phyloP scores from a whole-genome alignment of 2,329 filamentous ascomycete species.

The Aureobasidium sp. region DNA sequence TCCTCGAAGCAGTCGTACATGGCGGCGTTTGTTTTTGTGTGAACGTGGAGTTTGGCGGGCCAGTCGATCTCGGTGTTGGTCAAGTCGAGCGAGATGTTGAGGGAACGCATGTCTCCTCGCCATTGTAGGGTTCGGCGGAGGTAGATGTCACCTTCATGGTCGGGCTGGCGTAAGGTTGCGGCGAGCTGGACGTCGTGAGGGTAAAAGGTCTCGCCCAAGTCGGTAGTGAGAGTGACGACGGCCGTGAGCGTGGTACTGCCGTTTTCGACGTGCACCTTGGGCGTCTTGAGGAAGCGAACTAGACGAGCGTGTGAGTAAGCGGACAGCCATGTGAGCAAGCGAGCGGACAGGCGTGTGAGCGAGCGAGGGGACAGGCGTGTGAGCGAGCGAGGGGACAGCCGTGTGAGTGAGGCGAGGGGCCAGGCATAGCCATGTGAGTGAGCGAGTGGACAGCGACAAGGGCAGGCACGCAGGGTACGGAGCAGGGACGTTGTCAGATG shows the following conservation, averaged over 20 bases:
- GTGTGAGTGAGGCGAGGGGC: no score
- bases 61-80: conserved; percentile 30
- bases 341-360: no score
- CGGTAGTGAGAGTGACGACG: conserved; percentile 57
- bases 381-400: background rate
- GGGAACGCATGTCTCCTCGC: conserved; percentile 34
- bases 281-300: conserved; percentile 59
- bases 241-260: conserved; percentile 37
- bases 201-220: conserved; percentile 57
- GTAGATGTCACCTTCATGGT: conserved; percentile 30
- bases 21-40: conserved; percentile 21
- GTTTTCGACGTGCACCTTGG: conserved; percentile 36
- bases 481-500: background rate
- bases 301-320: background rate
- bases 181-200: conserved; percentile 38
- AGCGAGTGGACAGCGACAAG: background rate
- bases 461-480: background rate
- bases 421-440: background rate
- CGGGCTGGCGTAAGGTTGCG: conserved; percentile 28
- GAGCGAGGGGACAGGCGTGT: no score
- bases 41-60: conserved; percentile 34
- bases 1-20: conserved; percentile 23
- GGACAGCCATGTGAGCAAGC: background rate
- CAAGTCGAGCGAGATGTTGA: conserved; percentile 36
- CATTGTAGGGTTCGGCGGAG: conserved; percentile 37